Evolutionary conservation across 176 grass and related monocot genomes (phyloP).

Genomic region (Oryza glumipatula): DNA sequence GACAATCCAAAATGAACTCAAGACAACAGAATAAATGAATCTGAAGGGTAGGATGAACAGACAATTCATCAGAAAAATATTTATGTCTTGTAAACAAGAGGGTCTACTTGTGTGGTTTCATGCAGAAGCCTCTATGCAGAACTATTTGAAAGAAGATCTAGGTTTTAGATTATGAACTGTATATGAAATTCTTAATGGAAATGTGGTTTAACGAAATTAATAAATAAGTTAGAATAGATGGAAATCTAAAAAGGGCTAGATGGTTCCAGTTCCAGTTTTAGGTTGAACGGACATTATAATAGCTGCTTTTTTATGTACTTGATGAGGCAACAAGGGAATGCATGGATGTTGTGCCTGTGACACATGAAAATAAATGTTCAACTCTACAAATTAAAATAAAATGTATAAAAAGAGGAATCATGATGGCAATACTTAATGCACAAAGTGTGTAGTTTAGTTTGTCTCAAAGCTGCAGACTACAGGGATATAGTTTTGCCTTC

Average conservation of each 20-base stretch:
- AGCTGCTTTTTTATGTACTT: conserved; percentile 3
- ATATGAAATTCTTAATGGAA: background rate
- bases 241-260: conserved; percentile 32
- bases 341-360: background rate
- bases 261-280: conserved; percentile 18
- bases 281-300: conserved; percentile 5
- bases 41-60: background rate
- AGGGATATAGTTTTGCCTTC: background rate
- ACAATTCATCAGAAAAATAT: background rate
- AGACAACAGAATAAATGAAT: conserved; percentile 18
- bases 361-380: conserved; percentile 24
- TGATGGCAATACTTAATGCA: conserved; percentile 12
- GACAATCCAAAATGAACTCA: conserved; percentile 4
- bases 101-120: conserved; percentile 10
- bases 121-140: background rate
- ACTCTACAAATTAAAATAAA: conserved; percentile 7
- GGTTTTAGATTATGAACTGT: background rate
- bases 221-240: conserved; percentile 1
- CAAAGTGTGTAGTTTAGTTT: background rate
- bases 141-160: conserved; percentile 24
- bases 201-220: background rate
- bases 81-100: conserved; percentile 17
- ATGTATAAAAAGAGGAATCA: conserved; percentile 15
- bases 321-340: background rate
- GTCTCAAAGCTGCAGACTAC: background rate